phyloP scores from a whole-genome alignment of 2,329 filamentous ascomycete genomes.

The Pyrenochaeta sp. region DNA sequence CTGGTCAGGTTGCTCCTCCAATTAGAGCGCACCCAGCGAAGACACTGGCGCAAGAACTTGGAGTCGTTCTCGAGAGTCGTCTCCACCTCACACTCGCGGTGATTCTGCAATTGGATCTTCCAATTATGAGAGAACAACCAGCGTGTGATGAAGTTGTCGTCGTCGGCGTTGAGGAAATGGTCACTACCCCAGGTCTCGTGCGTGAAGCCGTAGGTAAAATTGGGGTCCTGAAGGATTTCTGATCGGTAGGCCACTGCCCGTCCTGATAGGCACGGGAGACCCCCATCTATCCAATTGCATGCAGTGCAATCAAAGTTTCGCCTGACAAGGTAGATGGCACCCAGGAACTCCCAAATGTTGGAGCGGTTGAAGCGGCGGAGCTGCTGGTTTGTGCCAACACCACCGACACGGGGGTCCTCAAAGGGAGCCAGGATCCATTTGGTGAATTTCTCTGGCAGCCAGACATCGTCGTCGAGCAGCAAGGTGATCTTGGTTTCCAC shows the following conservation, averaged over 20 bases:
- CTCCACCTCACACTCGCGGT: conserved; percentile 81
- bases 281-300: conserved; percentile 92
- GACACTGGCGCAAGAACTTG: conserved; percentile 92
- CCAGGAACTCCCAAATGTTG: conserved; percentile 85
- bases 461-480: conserved; percentile 95
- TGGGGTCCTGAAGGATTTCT: conserved; percentile 82
- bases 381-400: conserved; percentile 90
- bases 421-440: conserved; percentile 94
- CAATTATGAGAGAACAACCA: conserved; percentile 93
- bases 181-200: conserved; percentile 75
- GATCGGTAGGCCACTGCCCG: conserved; percentile 92
- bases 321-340: conserved; percentile 88
- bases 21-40: conserved; percentile 95
- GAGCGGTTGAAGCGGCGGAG: conserved; percentile 72
- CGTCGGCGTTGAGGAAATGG: conserved; percentile 92
- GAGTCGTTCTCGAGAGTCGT: conserved; percentile 89
- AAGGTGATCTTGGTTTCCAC: conserved; percentile 85
- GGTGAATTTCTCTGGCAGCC: conserved; percentile 84
- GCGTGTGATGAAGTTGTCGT: conserved; percentile 97
- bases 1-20: conserved; percentile 97
- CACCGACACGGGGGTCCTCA: conserved; percentile 81
- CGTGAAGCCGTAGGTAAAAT: conserved; percentile 88
- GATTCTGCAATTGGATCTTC: conserved; percentile 96
- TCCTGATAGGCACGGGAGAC: conserved; percentile 95
- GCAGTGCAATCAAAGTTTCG: conserved; percentile 97